phyloP scores from a whole-genome alignment of 495 filamentous ascomycete species.

The Durotheca rogersii region DNA sequence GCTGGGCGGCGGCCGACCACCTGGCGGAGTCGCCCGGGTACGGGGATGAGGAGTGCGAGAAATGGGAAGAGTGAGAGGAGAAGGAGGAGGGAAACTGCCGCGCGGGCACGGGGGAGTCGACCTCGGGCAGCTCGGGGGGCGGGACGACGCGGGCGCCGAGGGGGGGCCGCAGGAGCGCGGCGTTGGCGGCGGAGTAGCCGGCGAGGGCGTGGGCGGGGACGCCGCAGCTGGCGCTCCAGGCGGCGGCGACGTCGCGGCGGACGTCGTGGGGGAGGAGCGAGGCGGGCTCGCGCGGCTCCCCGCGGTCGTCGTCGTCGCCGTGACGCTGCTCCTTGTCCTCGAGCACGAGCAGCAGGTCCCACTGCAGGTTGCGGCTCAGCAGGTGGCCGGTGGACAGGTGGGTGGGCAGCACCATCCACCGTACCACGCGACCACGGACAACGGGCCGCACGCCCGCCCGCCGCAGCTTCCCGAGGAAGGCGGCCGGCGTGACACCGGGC shows the following conservation, averaged over 20 bases:
- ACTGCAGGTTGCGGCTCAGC: constrained; percentile 47
- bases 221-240: constrained; percentile 55
- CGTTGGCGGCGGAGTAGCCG: constrained; percentile 49
- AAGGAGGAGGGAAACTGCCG: too few species aligned
- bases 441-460: constrained; percentile 36
- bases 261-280: constrained; percentile 38
- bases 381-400: constrained; percentile 48
- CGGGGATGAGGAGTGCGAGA: too few species aligned
- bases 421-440: constrained; percentile 49
- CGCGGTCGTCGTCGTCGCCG: not conserved
- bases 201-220: constrained; percentile 54
- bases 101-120: constrained; percentile 38
- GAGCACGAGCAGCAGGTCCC: constrained; percentile 61
- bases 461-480: constrained; percentile 48
- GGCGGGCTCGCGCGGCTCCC: too few species aligned
- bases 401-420: constrained; percentile 60
- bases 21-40: too few species aligned
- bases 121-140: constrained; percentile 45
- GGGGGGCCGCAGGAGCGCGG: constrained; percentile 46
- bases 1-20: too few species aligned
- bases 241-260: constrained; percentile 37
- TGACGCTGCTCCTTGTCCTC: constrained; percentile 1
- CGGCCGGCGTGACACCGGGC: constrained; percentile 25
- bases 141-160: constrained; percentile 35
- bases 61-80: too few species aligned